Conservation (phyloP, 1,284 basidiomycete species). For the Crepidotus sp. region DNA sequence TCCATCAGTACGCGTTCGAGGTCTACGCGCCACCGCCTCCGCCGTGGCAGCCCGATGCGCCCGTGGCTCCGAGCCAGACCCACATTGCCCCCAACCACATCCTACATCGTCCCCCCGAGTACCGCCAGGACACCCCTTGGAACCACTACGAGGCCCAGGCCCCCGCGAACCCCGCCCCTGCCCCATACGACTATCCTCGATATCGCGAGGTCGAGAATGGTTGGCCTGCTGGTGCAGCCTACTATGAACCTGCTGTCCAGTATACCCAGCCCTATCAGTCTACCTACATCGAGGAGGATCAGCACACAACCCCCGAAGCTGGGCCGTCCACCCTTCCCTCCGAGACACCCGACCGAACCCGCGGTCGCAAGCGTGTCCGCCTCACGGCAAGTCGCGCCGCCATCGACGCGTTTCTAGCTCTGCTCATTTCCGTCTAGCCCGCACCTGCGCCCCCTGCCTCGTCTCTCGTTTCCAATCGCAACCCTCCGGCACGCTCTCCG, state of each 20-base stretch:
- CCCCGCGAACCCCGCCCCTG: slow-evolving; percentile 16
- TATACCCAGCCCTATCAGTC: slow-evolving; percentile 13
- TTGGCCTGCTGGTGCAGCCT: slow-evolving; percentile 41
- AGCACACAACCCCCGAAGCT: slow-evolving; percentile 28
- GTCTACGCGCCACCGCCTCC: slow-evolving; percentile 35
- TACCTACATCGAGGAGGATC: slow-evolving; percentile 15
- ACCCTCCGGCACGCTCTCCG: slow-evolving; percentile 65
- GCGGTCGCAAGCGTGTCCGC: slow-evolving; percentile 59
- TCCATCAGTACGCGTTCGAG: slow-evolving; percentile 30
- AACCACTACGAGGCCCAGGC: slow-evolving; percentile 21
- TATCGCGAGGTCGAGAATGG: slow-evolving; percentile 48
- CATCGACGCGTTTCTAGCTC: background rate
- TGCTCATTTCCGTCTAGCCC: slow-evolving; percentile 12
- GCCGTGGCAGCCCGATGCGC: slow-evolving; percentile 51
- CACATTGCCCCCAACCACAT: slow-evolving; percentile 42
- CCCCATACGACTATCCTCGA: slow-evolving; percentile 16
- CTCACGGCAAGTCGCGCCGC: slow-evolving; percentile 33
- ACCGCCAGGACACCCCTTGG: slow-evolving; percentile 41
- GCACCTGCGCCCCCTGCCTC: slow-evolving; percentile 52
- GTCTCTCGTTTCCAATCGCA: slow-evolving; percentile 53
- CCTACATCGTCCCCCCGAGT: slow-evolving; percentile 37
- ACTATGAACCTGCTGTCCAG: slow-evolving; percentile 41
- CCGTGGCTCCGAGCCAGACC: slow-evolving; percentile 56
- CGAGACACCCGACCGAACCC: slow-evolving; percentile 27
- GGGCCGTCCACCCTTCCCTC: slow-evolving; percentile 28